These are phyloP conservation scores for Termitomyces sp. DNA, from an alignment of 768 basidiomycete genomes.

Conservation along the genomic window DNA sequence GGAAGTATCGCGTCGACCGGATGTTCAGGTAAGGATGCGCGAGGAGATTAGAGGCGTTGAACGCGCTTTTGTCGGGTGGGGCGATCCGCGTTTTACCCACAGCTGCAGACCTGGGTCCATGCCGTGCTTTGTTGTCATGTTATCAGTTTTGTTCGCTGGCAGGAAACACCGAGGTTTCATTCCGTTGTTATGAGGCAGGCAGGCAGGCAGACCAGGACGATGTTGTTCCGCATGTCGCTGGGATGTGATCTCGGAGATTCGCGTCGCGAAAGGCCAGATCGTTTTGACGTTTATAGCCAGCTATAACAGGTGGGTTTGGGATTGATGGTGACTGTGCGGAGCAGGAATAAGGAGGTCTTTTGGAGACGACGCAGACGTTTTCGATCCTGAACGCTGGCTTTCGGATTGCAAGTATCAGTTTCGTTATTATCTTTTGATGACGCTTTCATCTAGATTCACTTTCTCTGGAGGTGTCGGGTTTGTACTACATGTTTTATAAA, in stretches of 20 bases:
- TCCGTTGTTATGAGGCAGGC: slow-evolving; percentile 32
- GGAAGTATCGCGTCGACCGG: slow-evolving; percentile 54
- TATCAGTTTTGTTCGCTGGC: slow-evolving; percentile 29
- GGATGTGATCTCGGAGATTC: slow-evolving; percentile 38
- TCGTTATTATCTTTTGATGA: no score
- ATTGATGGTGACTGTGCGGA: no score
- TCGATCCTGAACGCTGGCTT: slow-evolving; percentile 50
- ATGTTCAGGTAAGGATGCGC: slow-evolving; percentile 58
- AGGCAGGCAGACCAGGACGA: slow-evolving; percentile 47
- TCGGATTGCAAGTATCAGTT: no score
- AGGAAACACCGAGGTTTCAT: slow-evolving; percentile 46
- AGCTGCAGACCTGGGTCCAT: slow-evolving; percentile 45
- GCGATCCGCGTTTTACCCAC: slow-evolving; percentile 36
- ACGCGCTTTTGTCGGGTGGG: slow-evolving; percentile 27
- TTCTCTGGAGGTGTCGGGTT: slow-evolving; percentile 29
- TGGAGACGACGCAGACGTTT: slow-evolving; percentile 43
- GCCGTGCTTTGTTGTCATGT: no score
- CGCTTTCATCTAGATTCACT: slow-evolving; percentile 19
- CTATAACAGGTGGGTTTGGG: slow-evolving; percentile 44
- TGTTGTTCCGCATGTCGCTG: slow-evolving; percentile 53
- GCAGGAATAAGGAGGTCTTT: slow-evolving; percentile 38
- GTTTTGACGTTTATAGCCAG: slow-evolving; percentile 46
- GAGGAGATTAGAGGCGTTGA: slow-evolving; percentile 48
- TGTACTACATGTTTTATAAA: no score
- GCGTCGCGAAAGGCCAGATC: slow-evolving; percentile 46